Base-by-base conservation (phyloP, 2,329 filamentous ascomycete genomes). In the Cylindrodendrum hubeiense region DNA sequence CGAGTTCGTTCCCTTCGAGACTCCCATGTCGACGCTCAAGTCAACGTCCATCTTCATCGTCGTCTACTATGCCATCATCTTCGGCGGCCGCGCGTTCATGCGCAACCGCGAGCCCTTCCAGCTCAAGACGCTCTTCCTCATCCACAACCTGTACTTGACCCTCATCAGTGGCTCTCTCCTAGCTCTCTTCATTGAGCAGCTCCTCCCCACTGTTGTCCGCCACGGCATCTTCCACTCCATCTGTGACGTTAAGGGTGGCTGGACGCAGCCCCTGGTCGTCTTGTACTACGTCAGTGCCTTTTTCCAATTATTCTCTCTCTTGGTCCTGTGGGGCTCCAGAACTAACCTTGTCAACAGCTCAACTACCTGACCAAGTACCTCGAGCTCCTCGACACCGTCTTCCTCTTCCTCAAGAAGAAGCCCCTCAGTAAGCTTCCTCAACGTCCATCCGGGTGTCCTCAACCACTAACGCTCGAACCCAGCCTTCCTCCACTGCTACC, bases 361-460 rank as follows among this genome's bases (percentile, higher is more conserved):
- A 98, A 97, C 87, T 98, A 98, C 86, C 89, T 98, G 60, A 98
- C 95, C 84, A 98, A 98, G 84, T 98, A 97, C 83, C 89, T 98
- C 72, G 95, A 98, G 83, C 87, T 98, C 71, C 85, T 98, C 74
- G 95, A 98, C 82, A 98, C 95, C 65, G 91, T 95, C 79, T 98
- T 98, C 88, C 87, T 98, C 61, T 96, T 98, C 85, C 89, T 98
- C 81, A 98, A 98, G 91, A 98, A 98, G 91, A 98, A 98, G 91
- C 95, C 95, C 59, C 84, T 98, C 80, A 98, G 79, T 81, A 75
- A 33, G 78, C 75, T 7, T 41, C 4, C 13, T 30, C 49, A 28
- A 17, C 22, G 5, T 44, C 3, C 12, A 24, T 12, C 5, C 26
- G 9, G 22, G 43, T 43, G 73, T n/a, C 13, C 34, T n/a, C n/a